Evolutionary conservation across 306 rosid genomes (phyloP).

Genomic region (Quercus robur): DNA sequence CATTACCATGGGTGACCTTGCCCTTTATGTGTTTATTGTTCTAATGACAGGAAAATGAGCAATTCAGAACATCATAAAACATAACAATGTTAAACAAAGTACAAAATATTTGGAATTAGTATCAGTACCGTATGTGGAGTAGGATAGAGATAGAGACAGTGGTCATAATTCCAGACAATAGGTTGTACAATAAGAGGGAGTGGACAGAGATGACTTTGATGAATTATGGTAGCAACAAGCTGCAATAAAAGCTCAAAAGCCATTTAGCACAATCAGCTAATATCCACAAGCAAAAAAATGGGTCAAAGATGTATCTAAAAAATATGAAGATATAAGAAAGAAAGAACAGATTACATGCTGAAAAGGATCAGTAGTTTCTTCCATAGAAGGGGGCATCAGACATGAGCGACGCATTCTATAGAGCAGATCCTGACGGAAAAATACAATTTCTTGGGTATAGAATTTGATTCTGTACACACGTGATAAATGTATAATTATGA

Average conservation of each 20-base stretch:
- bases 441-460: slow-evolving; percentile 78
- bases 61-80: neutral
- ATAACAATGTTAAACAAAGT: neutral
- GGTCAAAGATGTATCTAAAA: slow-evolving; percentile 10
- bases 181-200: slow-evolving; percentile 79
- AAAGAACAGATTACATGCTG: slow-evolving; percentile 60
- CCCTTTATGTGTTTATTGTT: neutral
- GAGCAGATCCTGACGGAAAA: slow-evolving; percentile 81
- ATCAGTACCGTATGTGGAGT: slow-evolving; percentile 80
- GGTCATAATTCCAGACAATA: slow-evolving; percentile 90
- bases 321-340: neutral
- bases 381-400: slow-evolving; percentile 76
- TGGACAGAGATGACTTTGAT: slow-evolving; percentile 97
- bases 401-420: slow-evolving; percentile 88
- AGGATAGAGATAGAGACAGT: slow-evolving; percentile 82
- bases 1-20: neutral
- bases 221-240: slow-evolving; percentile 96
- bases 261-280: slow-evolving; percentile 13
- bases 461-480: slow-evolving; percentile 72
- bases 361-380: slow-evolving; percentile 83
- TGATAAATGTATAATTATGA: slow-evolving; percentile 3
- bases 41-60: neutral
- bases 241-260: slow-evolving; percentile 41
- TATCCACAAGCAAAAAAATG: slow-evolving; percentile 5
- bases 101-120: neutral